Evolutionary conservation across 805 yeast species (phyloP).

Genomic region (Kodamaea jinghongensis): DNA sequence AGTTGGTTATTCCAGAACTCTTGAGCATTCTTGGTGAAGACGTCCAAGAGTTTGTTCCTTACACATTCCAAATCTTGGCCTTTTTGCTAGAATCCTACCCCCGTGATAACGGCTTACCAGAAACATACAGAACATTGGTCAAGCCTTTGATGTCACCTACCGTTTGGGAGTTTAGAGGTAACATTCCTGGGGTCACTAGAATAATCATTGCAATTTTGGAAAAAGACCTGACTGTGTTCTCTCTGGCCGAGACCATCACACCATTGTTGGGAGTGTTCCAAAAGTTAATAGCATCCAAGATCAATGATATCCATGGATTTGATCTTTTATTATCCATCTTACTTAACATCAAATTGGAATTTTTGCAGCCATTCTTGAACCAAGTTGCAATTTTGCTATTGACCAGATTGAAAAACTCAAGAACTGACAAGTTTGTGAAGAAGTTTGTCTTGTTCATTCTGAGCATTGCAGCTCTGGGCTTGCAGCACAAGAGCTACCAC

Average conservation of each 20-base stretch:
- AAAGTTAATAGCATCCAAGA: slow-evolving; percentile 80
- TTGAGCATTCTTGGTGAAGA: slow-evolving; percentile 72
- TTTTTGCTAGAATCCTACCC: slow-evolving; percentile 67
- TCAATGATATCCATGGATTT: slow-evolving; percentile 78
- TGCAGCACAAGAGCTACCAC: background rate
- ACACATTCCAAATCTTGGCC: slow-evolving; percentile 86
- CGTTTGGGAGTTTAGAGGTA: slow-evolving; percentile 92
- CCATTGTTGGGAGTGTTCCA: slow-evolving; percentile 97
- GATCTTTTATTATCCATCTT: slow-evolving; percentile 76
- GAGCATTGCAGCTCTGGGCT: slow-evolving; percentile 8
- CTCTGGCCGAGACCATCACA: slow-evolving; percentile 43
- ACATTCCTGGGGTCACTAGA: slow-evolving; percentile 89
- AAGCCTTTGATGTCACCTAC: slow-evolving; percentile 85
- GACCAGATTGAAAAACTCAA: slow-evolving; percentile 74
- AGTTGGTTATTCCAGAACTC: slow-evolving; percentile 61
- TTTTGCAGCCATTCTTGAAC: slow-evolving; percentile 53
- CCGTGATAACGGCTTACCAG: slow-evolving; percentile 51
- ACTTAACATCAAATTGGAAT: slow-evolving; percentile 48
- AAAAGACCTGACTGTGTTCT: slow-evolving; percentile 44
- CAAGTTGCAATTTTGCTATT: slow-evolving; percentile 75
- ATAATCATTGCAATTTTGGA: slow-evolving; percentile 64
- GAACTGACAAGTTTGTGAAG: slow-evolving; percentile 79
- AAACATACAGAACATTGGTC: slow-evolving; percentile 59
- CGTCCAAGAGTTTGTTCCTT: slow-evolving; percentile 92
- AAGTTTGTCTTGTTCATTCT: slow-evolving; percentile 65